Conservation (phyloP, 495 filamentous ascomycete genomes). For the Tuber indicum region DNA sequence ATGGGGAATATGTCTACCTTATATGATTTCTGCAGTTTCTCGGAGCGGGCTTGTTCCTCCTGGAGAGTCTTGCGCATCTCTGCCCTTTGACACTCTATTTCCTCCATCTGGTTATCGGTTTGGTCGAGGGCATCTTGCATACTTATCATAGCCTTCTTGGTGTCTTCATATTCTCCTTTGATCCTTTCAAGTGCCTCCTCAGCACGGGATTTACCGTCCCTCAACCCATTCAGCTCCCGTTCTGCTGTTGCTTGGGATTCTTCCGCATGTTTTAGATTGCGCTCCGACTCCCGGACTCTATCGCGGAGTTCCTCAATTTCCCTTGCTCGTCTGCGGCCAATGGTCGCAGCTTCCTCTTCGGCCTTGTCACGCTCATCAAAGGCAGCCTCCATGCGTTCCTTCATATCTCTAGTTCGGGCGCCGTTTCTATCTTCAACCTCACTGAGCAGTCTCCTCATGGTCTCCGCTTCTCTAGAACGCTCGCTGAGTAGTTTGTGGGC, state of each 20-base stretch:
- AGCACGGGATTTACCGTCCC: conserved; percentile 58
- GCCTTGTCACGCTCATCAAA: conserved; percentile 86
- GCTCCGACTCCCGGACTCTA: conserved; percentile 72
- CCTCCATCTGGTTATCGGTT: conserved; percentile 73
- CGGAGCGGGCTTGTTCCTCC: conserved; percentile 65
- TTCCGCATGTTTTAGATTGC: conserved; percentile 60
- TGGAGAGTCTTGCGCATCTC: conserved; percentile 71
- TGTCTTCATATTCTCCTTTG: conserved; percentile 63
- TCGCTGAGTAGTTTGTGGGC: conserved; percentile 81
- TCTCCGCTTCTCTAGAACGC: conserved; percentile 89
- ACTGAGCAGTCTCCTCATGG: conserved; percentile 80
- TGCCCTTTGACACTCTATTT: conserved; percentile 70
- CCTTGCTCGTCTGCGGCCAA: conserved; percentile 65
- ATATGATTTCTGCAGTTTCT: conserved; percentile 71
- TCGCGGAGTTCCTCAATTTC: conserved; percentile 81
- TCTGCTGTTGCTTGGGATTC: conserved; percentile 61
- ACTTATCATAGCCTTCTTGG: conserved; percentile 68
- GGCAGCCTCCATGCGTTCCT: conserved; percentile 77
- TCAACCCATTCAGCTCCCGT: conserved; percentile 63
- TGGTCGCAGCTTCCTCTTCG: conserved; percentile 78
- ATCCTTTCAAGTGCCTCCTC: conserved; percentile 63
- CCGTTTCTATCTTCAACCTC: conserved; percentile 83
- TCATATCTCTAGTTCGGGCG: conserved; percentile 73
- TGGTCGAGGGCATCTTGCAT: conserved; percentile 76
- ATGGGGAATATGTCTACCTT: conserved; percentile 45